A percentile compares a stretch with the other conserved stretches of the same genome.
phyloP scores from a whole-genome alignment of 805 yeast genomes.

The Schizosaccharomyces japonicus region DNA sequence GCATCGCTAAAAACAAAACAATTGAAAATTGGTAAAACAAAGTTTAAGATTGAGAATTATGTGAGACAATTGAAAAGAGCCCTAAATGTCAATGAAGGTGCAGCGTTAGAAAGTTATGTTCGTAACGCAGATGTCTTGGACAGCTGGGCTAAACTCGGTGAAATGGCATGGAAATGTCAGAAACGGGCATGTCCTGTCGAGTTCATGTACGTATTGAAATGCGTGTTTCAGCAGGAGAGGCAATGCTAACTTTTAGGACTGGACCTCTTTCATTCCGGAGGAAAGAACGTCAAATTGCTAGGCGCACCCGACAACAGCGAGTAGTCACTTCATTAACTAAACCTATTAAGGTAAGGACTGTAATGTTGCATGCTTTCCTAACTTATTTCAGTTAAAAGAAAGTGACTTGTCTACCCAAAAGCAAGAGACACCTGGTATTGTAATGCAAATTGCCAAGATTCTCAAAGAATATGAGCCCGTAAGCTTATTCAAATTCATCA shows the following conservation, averaged over 20 bases:
- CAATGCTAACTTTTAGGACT: not conserved
- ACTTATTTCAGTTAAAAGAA: not conserved
- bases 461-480: conserved; percentile 22
- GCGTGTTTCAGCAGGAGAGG: not conserved
- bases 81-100: not conserved
- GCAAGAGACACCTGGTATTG: not conserved
- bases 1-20: conserved; percentile 1
- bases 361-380: no score
- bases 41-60: not conserved
- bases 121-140: no score
- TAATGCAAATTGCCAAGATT: conserved; percentile 25
- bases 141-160: not conserved
- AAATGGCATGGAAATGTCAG: not conserved
- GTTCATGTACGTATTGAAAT: not conserved
- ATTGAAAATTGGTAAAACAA: not conserved
- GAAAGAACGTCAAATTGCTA: not conserved
- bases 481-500: conserved; percentile 37
- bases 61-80: not conserved
- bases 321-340: not conserved
- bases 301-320: not conserved
- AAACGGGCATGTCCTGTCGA: not conserved
- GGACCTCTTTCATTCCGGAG: conserved; percentile 1
- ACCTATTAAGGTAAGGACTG: not conserved
- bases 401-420: not conserved
- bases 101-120: not conserved